Evolutionary conservation across 2,329 filamentous ascomycete genomes (phyloP), one percentile per base, ranked within the genome.

Genomic region (Calcarisporium arbuscula): DNA sequence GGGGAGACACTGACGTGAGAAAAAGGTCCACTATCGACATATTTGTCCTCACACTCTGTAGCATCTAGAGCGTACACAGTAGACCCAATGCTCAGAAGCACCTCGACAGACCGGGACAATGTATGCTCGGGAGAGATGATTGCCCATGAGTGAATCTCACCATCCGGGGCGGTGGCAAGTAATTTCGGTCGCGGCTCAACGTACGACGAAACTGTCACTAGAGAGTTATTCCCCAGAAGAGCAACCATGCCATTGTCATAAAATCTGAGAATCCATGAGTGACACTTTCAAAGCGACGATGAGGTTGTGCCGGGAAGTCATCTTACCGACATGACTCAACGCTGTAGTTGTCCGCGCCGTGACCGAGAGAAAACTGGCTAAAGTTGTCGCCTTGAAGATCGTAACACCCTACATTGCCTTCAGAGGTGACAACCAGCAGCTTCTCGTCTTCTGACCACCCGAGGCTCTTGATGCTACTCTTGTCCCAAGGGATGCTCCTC

Each of bases 401-500:
- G 56, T 88, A 95, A 58, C 87, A 92, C 40, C 89, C 75, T 28
- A 96, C 90, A 2, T 80, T 90, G 17, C 92, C 92, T 53, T 98
- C 90, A 34, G 84, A 77, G 8, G 88, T 86, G 33, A 96, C 80
- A 0, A 95, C 83, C 5, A 98, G 67, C 30, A 98, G 72, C 54
- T 85, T 83, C 68, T 98, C 92, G 45, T 95, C 87, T 52, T 95
- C 90, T 15, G 89, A 95, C 92, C 92, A 98, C 21, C 92, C 92
- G 15, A 98, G 71, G 3, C 86, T 88, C 57, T 82, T 84, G 53
- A 98, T 85, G 4, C 80, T 69, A 29, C 86, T 86, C 62, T 89
- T 86, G 50, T 96, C 90, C 89, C 90, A 96, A 56, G 83, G 77
- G 46, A 95, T 87, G 54, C 77, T 79, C 50, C 82, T 81, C 43